A percentile compares a stretch with the other conserved stretches of the same genome.
These are phyloP conservation scores for Fusarium acutatum DNA, from an alignment of 2,329 filamentous ascomycete genomes.

Conservation along the genomic window DNA sequence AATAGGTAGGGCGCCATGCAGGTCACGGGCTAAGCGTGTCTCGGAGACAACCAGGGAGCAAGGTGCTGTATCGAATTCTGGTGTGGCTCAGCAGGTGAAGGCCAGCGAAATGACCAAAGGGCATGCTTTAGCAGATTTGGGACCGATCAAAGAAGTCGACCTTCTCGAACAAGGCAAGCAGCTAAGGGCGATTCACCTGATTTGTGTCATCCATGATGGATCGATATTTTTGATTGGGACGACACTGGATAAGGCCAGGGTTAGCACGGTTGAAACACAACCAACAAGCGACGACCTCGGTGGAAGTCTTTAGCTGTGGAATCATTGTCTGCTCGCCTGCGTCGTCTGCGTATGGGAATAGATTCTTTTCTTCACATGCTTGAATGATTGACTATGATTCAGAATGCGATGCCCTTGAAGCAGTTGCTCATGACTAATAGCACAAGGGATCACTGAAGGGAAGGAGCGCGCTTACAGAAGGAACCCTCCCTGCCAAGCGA, in stretches of 20 bases:
- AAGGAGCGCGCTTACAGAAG: background rate
- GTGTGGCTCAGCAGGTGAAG: conserved; percentile 34
- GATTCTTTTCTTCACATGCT: conserved; percentile 3
- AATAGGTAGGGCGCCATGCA: conserved; percentile 30
- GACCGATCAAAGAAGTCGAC: conserved; percentile 14
- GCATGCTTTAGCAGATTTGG: conserved; percentile 8
- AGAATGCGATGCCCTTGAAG: background rate
- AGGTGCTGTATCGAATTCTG: conserved; percentile 36
- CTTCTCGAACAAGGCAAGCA: conserved; percentile 25
- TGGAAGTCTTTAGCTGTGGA: background rate
- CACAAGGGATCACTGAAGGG: background rate
- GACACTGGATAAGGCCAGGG: background rate
- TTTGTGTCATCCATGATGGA: conserved; percentile 7
- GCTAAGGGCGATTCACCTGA: conserved; percentile 1
- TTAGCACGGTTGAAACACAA: conserved; percentile 27
- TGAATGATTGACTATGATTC: background rate
- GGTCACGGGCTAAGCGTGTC: conserved; percentile 34
- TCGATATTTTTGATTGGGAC: background rate
- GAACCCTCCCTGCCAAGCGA: background rate
- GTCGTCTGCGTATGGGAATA: conserved; percentile 1
- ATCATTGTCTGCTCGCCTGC: background rate
- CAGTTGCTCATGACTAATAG: background rate
- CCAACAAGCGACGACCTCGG: background rate
- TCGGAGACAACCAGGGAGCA: conserved; percentile 31
- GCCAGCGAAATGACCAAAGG: background rate